These are phyloP conservation scores for Teunomyces funiuensis DNA, from an alignment of 805 yeast genomes.

Conservation along the genomic window DNA sequence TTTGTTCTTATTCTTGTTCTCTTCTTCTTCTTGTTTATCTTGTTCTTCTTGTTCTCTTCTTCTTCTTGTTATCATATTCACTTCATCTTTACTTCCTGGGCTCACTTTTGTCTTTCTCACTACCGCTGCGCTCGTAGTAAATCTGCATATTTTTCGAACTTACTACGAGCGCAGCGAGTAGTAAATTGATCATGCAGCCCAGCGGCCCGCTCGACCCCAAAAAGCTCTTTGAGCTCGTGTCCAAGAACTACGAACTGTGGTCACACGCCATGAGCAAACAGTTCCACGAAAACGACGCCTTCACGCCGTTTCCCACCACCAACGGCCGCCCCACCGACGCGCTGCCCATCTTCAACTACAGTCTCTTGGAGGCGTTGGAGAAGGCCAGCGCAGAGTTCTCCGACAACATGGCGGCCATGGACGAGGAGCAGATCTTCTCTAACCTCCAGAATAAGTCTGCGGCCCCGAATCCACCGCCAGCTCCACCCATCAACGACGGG, in stretches of 20 bases:
- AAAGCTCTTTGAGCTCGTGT: conserved; percentile 29
- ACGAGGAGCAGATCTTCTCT: conserved; percentile 11
- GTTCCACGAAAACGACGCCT: conserved; percentile 24
- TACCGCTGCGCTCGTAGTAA: no score
- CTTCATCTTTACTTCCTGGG: no score
- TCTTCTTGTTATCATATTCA: neutral
- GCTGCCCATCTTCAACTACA: conserved; percentile 26
- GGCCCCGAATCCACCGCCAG: neutral
- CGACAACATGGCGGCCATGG: conserved; percentile 12
- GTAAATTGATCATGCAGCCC: no score
- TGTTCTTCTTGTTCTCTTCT: neutral
- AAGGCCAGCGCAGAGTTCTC: conserved; percentile 22
- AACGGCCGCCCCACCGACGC: conserved; percentile 12
- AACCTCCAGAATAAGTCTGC: conserved; percentile 8
- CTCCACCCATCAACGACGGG: neutral
- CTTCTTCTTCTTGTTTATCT: neutral
- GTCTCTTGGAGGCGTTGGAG: conserved; percentile 31
- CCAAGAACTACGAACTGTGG: conserved; percentile 41
- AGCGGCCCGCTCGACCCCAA: conserved; percentile 20
- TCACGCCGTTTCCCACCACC: conserved; percentile 32
- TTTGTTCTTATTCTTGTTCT: neutral
- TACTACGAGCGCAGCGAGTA: no score
- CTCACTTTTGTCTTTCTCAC: no score
- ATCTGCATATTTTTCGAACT: no score
- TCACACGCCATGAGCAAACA: conserved; percentile 30